Conservation (phyloP, 2,329 filamentous ascomycete species). For the Clonostachys sp. region DNA sequence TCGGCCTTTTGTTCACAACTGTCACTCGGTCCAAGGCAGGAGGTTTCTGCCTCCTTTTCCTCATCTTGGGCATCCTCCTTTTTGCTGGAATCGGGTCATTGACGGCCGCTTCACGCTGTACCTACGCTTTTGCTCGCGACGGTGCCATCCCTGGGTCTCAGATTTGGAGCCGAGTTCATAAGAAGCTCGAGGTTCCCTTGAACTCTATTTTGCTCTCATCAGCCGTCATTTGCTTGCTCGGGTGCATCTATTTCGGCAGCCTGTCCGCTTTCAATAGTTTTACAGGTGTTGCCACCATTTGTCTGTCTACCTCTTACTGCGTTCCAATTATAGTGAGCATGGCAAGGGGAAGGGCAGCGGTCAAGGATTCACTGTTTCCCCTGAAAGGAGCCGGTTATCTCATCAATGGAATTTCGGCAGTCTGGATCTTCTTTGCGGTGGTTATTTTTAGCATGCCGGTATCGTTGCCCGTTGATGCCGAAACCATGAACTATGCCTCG, state of each 20-base stretch:
- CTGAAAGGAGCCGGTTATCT: conserved; percentile 63
- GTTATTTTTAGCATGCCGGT: conserved; percentile 75
- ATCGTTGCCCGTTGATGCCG: conserved; percentile 49
- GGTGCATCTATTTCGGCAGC: conserved; percentile 76
- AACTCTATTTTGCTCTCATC: conserved; percentile 66
- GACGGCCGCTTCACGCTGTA: conserved; percentile 70
- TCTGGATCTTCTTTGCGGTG: conserved; percentile 66
- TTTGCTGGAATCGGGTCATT: conserved; percentile 75
- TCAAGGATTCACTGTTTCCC: conserved; percentile 63
- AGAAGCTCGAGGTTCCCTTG: conserved; percentile 63
- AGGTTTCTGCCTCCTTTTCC: conserved; percentile 70
- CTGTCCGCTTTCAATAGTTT: conserved; percentile 75
- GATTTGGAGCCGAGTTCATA: conserved; percentile 63
- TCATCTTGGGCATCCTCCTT: conserved; percentile 72
- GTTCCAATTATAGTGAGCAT: conserved; percentile 71
- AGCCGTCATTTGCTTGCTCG: conserved; percentile 63
- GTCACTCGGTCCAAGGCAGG: conserved; percentile 69
- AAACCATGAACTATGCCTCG: conserved; percentile 64
- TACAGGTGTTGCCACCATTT: conserved; percentile 76
- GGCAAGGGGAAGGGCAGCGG: conserved; percentile 57
- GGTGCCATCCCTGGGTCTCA: conserved; percentile 67
- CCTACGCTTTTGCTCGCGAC: conserved; percentile 72
- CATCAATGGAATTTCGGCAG: conserved; percentile 64
- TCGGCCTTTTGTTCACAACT: conserved; percentile 70
- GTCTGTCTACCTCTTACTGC: conserved; percentile 70